Percentiles rank a stretch among this genome's conserved stretches.
Conservation (phyloP, 1,139 yeast genomes). For the Starmera stellimalicola region DNA sequence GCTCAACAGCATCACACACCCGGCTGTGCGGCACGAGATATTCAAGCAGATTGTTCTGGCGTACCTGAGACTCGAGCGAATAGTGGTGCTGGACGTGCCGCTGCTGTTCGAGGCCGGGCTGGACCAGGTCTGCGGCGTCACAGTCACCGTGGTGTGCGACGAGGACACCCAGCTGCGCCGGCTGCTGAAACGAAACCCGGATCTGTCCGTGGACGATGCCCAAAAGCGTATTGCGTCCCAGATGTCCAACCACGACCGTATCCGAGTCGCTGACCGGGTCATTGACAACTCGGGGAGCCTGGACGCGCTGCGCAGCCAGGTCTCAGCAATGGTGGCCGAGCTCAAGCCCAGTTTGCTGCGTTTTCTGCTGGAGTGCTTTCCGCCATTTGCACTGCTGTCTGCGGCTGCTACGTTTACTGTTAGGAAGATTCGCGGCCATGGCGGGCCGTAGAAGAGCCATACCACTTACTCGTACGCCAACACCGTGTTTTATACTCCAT, state of each 20-base stretch:
- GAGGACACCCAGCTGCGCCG: slow-evolving; percentile 52
- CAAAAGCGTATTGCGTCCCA: slow-evolving; percentile 67
- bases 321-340: slow-evolving; percentile 36
- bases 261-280: slow-evolving; percentile 52
- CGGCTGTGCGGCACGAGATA: slow-evolving; percentile 73
- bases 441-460: too few relatives aligned
- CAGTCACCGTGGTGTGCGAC: slow-evolving; percentile 60
- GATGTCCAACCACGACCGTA: slow-evolving; percentile 54
- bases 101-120: slow-evolving; percentile 74
- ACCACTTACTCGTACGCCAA: too few relatives aligned
- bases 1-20: slow-evolving; percentile 78
- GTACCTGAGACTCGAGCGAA: slow-evolving; percentile 40
- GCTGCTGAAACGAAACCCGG: slow-evolving; percentile 56
- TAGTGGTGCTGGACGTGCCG: slow-evolving; percentile 85
- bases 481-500: too few relatives aligned
- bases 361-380: slow-evolving; percentile 36
- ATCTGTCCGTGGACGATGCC: slow-evolving; percentile 59
- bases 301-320: slow-evolving; percentile 35
- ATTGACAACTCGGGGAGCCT: slow-evolving; percentile 54
- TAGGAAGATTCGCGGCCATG: too few relatives aligned
- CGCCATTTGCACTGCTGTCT: slow-evolving; percentile 52
- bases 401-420: slow-evolving; percentile 27
- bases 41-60: slow-evolving; percentile 43
- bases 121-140: slow-evolving; percentile 60
- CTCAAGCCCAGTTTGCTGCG: slow-evolving; percentile 36